Base-by-base conservation (phyloP, 495 filamentous ascomycete species). In the Evansstolkia leycettana region DNA sequence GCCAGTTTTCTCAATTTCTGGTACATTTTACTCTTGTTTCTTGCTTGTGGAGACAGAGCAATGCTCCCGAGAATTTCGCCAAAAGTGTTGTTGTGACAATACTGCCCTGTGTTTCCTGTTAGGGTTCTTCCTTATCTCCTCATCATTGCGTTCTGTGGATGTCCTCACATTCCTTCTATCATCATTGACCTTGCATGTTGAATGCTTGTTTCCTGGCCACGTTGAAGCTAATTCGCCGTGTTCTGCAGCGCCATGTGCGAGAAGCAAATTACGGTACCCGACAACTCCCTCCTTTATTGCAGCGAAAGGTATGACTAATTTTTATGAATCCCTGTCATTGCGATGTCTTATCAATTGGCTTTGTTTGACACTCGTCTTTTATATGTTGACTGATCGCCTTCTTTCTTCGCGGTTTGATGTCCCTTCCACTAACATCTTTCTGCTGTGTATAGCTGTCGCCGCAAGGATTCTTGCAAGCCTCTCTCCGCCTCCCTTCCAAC, bases 1-100 rank as follows among this genome's bases (percentile, higher is more conserved):
- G 59, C 70, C 32, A 77, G 72, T 48, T 80, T 81, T 35, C 50
- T 76, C 39, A 75, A 79, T 41, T 81, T 71, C 53, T 81, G 76
- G 76, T 80, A 62, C 33, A 67, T 61, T 31, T 40, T 45, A 43
- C 42, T 43, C 26, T 48, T 32, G 10, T 42, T 36, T 35, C 28
- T 26, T 47, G 31, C 16, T 34, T 31, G 11, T 31, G 17, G 39
- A 28, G n/a, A 26, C 32, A n/a, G 27, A n/a, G 13, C 27, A 29
- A 31, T 31, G 14, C 7, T 17, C 17, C 4, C 14, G 13, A 10
- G 6, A 25, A 16, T 13, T 36, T 13, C 5, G 19, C 6, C n/a
- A 10, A n/a, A n/a, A 25, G 5, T n/a, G n/a, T n/a, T n/a, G n/a
- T n/a, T n/a, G n/a, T n/a, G n/a, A n/a, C n/a, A n/a, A n/a, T n/a